Conservation (phyloP, 208 protist species). For the Leptomonas pyrrhocoris region DNA sequence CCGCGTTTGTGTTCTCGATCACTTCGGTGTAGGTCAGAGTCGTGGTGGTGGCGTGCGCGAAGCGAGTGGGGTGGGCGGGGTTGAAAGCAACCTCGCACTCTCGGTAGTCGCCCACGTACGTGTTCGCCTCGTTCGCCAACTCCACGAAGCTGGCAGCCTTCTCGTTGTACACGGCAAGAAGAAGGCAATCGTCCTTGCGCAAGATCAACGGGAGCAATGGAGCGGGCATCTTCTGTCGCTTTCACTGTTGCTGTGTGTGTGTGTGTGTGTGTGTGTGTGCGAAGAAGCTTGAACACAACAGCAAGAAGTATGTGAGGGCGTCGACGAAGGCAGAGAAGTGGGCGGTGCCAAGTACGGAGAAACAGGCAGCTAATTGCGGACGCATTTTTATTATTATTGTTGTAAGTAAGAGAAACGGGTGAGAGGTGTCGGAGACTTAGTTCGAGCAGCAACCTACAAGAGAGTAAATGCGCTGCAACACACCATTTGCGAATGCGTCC, state of each 20-base stretch:
- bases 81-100: conserved; percentile 84
- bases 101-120: conserved; percentile 77
- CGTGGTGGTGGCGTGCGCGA: conserved; percentile 82
- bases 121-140: conserved; percentile 30
- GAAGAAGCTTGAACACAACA: background rate
- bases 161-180: conserved; percentile 77
- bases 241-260: background rate
- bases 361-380: too few relatives aligned
- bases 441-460: too few relatives aligned
- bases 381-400: too few relatives aligned
- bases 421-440: too few relatives aligned
- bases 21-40: conserved; percentile 75
- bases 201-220: conserved; percentile 66
- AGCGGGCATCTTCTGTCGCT: conserved; percentile 21
- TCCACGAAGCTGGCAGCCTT: conserved; percentile 53
- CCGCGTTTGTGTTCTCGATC: conserved; percentile 21
- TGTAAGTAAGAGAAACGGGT: background rate
- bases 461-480: too few relatives aligned
- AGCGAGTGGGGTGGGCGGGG: conserved; percentile 46
- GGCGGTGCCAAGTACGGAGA: too few relatives aligned
- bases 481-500: too few relatives aligned
- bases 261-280: too few relatives aligned
- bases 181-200: conserved; percentile 71
- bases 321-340: too few relatives aligned
- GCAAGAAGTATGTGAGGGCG: too few relatives aligned